A percentile compares a stretch with the other conserved stretches of the same genome.
Conservation (phyloP, 441 rosid genomes). For the Manihot esculenta region DNA sequence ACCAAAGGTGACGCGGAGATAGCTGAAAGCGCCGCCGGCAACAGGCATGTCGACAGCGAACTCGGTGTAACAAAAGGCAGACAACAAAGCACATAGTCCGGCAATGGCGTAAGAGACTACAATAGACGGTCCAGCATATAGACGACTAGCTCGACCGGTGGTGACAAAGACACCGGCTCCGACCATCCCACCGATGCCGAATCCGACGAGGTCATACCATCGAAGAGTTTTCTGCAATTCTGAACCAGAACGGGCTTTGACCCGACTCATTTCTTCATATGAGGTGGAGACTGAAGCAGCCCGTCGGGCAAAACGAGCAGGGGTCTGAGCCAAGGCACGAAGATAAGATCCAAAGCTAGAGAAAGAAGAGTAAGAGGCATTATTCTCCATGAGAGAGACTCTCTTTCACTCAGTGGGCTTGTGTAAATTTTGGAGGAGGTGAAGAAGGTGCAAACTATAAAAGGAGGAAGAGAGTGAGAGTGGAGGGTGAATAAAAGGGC, state of each 20-base stretch:
- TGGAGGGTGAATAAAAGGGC: conserved; percentile 15
- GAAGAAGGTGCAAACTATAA: no score
- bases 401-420: no score
- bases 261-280: conserved; percentile 61
- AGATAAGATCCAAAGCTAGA: conserved; percentile 55
- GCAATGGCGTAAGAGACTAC: conserved; percentile 88
- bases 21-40: conserved; percentile 95
- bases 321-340: conserved; percentile 57
- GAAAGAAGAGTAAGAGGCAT: conserved; percentile 66
- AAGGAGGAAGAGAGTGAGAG: background rate
- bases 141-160: conserved; percentile 63
- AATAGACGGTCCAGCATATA: conserved; percentile 69
- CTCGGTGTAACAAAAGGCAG: conserved; percentile 95
- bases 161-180: conserved; percentile 94
- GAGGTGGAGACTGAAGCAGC: conserved; percentile 71
- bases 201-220: conserved; percentile 78
- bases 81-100: conserved; percentile 86
- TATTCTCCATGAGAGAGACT: conserved; percentile 34
- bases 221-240: conserved; percentile 69
- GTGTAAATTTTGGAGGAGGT: no score
- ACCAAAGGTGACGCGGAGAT: conserved; percentile 87
- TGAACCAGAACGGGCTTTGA: conserved; percentile 56
- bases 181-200: conserved; percentile 96
- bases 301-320: conserved; percentile 60
- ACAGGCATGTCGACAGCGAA: conserved; percentile 95